Evolutionary conservation across 306 rosid species (phyloP), one percentile per base, ranked within the genome.

Genomic region (Castanea mollissima): DNA sequence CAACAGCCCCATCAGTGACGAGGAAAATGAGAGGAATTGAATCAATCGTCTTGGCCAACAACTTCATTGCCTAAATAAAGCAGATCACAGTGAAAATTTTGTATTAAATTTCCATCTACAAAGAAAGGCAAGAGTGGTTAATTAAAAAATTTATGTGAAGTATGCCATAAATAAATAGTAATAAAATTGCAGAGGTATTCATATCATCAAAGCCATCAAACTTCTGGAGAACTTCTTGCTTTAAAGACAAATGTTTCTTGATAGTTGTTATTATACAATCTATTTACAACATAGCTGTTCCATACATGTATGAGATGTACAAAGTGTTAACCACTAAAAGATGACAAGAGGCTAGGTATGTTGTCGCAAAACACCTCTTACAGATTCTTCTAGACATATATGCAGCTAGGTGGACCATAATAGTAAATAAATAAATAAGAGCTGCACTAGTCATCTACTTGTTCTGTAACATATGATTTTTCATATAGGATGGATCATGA

Each of bases 1-100:
- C 91, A 77, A 90, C 99, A 49, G 98, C 74, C 35, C 99, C 99
- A 76, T 95, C 99, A 54, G 99, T 95, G 67, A 91, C 67, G 77
- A 95, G 99, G 75, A 93, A 90, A 80, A 95, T 87, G 77, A 91
- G 84, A 51, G 99, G 97, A 82, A 91, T 57, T 6, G 96, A 84
- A 65, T 87, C 83, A 20, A 74, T 76, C 2, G 91, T 79, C 74
- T 88, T 84, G 79, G 73, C 86, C 62, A 93, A 79, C 84, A 93
- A 86, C 83, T 84, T 93, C 90, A 93, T 81, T 69, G 99, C 99
- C 99, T 95, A 85, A 57, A 77, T 73, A 81, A 64, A 89, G 74
- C 74, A 84, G 49, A 73, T 41, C 18, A 75, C 75, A 77, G 68
- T 25, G 60, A 49, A 70, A 71, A 49, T 65, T 52, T 21, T 44